Evolutionary conservation across 352 stramenopile genomes (phyloP).

Genomic region (Phytophthora pisi): DNA sequence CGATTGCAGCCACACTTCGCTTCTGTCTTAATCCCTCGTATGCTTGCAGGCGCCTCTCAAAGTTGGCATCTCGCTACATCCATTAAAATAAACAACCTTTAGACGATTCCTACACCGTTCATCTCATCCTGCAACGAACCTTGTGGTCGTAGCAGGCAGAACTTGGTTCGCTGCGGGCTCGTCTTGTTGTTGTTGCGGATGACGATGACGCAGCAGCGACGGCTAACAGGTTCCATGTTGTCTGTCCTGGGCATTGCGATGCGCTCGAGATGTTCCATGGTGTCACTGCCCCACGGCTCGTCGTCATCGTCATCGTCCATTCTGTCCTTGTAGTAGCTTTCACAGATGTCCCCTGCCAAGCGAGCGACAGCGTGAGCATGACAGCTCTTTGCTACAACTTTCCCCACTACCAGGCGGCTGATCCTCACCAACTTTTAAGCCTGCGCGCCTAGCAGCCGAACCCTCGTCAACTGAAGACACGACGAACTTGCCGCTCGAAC

Average conservation of each 20-base stretch:
- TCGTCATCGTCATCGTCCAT: background rate
- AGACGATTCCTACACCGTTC: background rate
- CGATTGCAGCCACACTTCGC: background rate
- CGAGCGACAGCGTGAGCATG: background rate
- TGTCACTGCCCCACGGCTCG: background rate
- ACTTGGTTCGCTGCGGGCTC: background rate
- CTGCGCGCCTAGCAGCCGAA: background rate
- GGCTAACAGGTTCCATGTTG: background rate
- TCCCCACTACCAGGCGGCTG: too few relatives aligned
- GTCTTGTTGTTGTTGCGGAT: background rate
- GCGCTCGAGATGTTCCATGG: background rate
- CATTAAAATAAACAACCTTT: background rate
- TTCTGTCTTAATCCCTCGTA: background rate
- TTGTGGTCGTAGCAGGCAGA: conserved; percentile 3
- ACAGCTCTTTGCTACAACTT: background rate
- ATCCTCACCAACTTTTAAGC: background rate
- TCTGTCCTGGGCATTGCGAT: background rate
- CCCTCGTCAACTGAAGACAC: background rate
- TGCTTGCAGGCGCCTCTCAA: background rate
- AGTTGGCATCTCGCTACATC: background rate
- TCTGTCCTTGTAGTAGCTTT: conserved; percentile 9
- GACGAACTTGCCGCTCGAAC: background rate
- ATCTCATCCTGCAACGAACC: background rate
- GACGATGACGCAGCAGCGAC: background rate
- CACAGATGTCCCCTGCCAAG: background rate